Base-by-base conservation (phyloP, 129 eudicot species). In the Heracleum sosnowskyi region DNA sequence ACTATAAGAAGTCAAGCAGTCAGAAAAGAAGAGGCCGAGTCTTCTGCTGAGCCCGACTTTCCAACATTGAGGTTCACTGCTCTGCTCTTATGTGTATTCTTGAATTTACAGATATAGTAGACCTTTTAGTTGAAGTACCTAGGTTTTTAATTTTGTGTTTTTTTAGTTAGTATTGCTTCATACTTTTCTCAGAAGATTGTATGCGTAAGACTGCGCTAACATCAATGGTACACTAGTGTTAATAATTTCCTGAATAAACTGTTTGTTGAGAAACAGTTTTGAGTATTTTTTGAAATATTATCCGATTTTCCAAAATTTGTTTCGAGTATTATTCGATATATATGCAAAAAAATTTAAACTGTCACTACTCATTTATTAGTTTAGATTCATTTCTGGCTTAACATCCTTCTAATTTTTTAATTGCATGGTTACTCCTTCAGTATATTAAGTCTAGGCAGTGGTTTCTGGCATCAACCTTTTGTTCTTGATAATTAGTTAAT, bases 41-140 rank as follows among this genome's bases (percentile, higher is more conserved):
- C 94, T 83, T 84, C 98, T 76, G 89, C 88, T 47, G 98, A 95
- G 47, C 84, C 97, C 4, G 98, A 95, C 55, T 91, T 82, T 82
- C 88, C 98, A 64, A 78, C 92, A 29, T 86, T 95, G 88, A 95
- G 96, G 98, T 95, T 80, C 74, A 70, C 73, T 75, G 66, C 74
- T 55, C 13, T 36, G 20, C 42, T 78, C 9, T 13, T 42, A 3
- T 18, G 28, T 82, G 20, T 72, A 9, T 44, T 42, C 3, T 26
- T 69, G 0, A 36, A 2, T 69, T 33, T 69, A 35, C 5, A 69
- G 37, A 35, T 13, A 13, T 31, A 29, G 18, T n/a, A 73, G 57
- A 73, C 22, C 11, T 42, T 73, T 26, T 6, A 1, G 5, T 31
- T 35, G 9, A 69, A 69, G 24, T 31, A 15, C 22, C 40, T 69